Evolutionary conservation across 2,329 filamentous ascomycete genomes (phyloP).

Genomic region (Sclerotinia nivalis): DNA sequence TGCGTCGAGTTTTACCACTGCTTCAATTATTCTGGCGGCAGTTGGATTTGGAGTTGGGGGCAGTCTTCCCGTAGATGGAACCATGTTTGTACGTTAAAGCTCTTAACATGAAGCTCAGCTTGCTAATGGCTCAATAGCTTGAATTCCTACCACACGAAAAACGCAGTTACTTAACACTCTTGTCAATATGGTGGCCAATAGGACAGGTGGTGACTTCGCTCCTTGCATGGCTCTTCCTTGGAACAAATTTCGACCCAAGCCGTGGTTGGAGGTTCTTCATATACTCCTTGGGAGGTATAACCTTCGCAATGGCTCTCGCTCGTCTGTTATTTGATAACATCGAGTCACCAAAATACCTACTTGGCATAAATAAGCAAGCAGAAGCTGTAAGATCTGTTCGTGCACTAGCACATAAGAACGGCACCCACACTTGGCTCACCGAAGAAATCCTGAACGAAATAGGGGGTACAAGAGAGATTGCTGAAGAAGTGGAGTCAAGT

Average conservation of each 20-base stretch:
- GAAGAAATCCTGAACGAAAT: conserved; percentile 65
- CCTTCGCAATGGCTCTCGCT: conserved; percentile 73
- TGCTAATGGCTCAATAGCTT: conserved; percentile 44
- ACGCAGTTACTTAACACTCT: conserved; percentile 71
- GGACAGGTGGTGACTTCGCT: conserved; percentile 74
- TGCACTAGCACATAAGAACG: conserved; percentile 73
- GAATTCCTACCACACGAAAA: conserved; percentile 78
- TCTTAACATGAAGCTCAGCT: not conserved
- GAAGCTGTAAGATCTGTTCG: conserved; percentile 81
- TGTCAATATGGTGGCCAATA: conserved; percentile 87
- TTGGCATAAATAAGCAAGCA: conserved; percentile 72
- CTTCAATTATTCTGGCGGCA: conserved; percentile 60
- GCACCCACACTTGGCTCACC: conserved; percentile 71
- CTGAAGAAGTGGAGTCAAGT: conserved; percentile 25
- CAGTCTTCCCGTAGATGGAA: conserved; percentile 21
- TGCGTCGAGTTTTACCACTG: conserved; percentile 64
- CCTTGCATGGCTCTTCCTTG: conserved; percentile 75
- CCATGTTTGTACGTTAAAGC: conserved; percentile 15
- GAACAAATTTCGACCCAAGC: conserved; percentile 50
- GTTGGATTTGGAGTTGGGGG: conserved; percentile 72
- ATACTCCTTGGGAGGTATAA: conserved; percentile 68
- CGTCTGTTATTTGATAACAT: conserved; percentile 80
- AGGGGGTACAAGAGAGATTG: conserved; percentile 43
- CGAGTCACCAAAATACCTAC: conserved; percentile 82
- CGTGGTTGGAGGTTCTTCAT: conserved; percentile 79